Conservation (phyloP, 2,329 filamentous ascomycete species). For the Ceratocystis cacaofunesta region DNA sequence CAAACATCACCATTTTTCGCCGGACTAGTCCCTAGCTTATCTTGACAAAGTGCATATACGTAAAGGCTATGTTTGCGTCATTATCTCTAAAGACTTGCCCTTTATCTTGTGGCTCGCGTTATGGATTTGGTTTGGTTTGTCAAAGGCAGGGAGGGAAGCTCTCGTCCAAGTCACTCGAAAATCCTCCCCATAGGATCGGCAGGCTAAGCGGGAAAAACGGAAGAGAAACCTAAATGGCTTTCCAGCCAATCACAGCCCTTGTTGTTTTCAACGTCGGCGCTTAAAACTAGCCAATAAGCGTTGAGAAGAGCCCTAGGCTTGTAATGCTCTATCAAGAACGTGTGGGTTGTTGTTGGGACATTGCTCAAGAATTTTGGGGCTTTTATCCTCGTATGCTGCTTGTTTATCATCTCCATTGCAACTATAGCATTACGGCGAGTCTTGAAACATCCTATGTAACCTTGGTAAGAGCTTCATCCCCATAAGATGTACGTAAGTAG, state of each 20-base stretch:
- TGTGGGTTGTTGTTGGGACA: background rate
- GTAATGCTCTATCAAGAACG: background rate
- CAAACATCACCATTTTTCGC: background rate
- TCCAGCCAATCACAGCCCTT: conserved; percentile 6
- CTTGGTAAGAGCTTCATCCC: background rate
- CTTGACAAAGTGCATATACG: no score
- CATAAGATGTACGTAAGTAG: background rate
- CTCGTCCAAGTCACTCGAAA: no score
- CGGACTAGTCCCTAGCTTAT: background rate
- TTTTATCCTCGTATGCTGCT: background rate
- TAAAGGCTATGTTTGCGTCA: background rate
- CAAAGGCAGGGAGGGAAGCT: background rate
- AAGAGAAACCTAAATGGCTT: background rate
- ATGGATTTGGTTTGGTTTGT: background rate
- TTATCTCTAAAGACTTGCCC: background rate
- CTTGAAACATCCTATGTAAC: background rate
- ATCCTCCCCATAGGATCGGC: background rate
- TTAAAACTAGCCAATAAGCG: background rate
- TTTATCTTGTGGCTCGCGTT: background rate
- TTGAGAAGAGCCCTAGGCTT: background rate
- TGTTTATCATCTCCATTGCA: background rate
- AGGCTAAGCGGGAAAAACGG: background rate
- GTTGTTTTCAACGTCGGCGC: conserved; percentile 8
- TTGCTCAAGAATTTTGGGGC: background rate
- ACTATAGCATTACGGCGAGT: background rate